Base-by-base conservation (phyloP, 2,329 filamentous ascomycete species). In the Talaromyces sp. region DNA sequence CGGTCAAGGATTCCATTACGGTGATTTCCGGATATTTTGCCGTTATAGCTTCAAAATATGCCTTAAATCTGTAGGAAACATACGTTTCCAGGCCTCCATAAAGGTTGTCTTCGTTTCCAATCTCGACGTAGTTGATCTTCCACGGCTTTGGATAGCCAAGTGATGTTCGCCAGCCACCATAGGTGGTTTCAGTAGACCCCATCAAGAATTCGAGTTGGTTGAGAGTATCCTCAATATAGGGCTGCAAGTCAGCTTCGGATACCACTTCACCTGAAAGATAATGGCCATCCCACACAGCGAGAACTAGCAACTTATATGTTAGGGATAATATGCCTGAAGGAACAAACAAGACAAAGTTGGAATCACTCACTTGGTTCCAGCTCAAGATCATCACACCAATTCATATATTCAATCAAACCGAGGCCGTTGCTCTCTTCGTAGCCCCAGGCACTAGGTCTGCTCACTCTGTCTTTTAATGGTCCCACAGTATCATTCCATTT, bases 21-120 rank as follows among this genome's bases (percentile, higher is more conserved):
- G 37, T 57, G 4, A 57, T 57, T 15, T 84, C 73, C 0, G 83
- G 81, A 60, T 85, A 84, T 8, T 69, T 72, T 22, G 72, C 72
- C 53, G 73, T 77, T 68, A 87, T 83, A 5, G 84, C 83, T 25
- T 83, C 69, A 61, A 84, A 76, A 69, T 88, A 85, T 65, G 78
- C 74, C 9, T 78, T 78, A 66, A 86, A 85, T 11, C 85, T 81
- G 63, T 82, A 56, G 5, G 41, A 40, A 19, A 31, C 19, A 9
- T 56, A 56, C 11, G 31, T 43, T 13, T 48, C 31, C 13, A 73
- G 1, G 77, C 71, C 71, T 81, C 84, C 0, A 78, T 80, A 0
- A 66, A 64, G 1, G 73, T 82, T 81, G 62, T 88, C 86, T 67
- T 89, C 85, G 67, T 88, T 88, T 53, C 85, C 85, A 39, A 88